These are phyloP conservation scores for Bassia scoparia DNA, from an alignment of 148 eudicot genomes.

Conservation along the genomic window DNA sequence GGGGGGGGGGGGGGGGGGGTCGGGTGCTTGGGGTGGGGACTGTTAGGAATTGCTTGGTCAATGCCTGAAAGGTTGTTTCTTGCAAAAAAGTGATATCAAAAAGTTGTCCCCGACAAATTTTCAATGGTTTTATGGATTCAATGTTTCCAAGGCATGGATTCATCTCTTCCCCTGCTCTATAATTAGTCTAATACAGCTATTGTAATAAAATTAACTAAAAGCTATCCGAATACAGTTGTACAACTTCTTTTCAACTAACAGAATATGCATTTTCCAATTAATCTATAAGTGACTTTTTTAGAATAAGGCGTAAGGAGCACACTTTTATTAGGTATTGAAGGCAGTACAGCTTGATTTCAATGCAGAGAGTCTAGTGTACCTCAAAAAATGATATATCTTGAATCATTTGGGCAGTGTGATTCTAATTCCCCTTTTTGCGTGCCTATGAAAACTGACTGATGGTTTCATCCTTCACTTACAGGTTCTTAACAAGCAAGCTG, in stretches of 20 bases:
- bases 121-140: too few species aligned
- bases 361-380: not conserved
- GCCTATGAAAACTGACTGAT: not conserved
- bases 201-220: too few species aligned
- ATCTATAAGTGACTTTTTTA: not conserved
- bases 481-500: conserved; percentile 98
- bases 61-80: too few species aligned
- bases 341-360: not conserved
- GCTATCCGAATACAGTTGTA: not conserved
- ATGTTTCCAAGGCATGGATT: not conserved
- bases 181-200: too few species aligned
- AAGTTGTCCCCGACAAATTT: too few species aligned
- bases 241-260: not conserved
- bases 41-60: too few species aligned
- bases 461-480: conserved; percentile 29
- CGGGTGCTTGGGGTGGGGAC: too few species aligned
- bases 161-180: not conserved
- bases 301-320: not conserved
- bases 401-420: not conserved
- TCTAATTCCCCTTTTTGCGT: not conserved
- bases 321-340: not conserved
- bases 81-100: too few species aligned
- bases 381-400: not conserved
- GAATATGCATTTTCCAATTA: not conserved
- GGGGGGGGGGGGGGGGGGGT: too few species aligned